phyloP scores from a whole-genome alignment of 169 alveolate genomes.

The Besnoitia besnoiti region DNA sequence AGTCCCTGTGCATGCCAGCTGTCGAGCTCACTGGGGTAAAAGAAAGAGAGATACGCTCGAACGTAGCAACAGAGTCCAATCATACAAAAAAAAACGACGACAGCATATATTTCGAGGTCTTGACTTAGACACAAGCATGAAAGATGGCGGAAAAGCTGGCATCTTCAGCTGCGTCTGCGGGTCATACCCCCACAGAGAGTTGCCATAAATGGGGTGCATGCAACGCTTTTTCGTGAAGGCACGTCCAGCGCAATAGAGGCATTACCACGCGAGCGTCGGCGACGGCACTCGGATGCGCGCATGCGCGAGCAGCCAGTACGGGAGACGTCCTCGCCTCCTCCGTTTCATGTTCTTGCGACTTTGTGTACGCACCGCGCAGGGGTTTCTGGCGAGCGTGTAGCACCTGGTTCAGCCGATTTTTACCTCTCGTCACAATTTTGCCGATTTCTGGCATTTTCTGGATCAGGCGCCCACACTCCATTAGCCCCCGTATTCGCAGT shows the following conservation, averaged over 20 bases:
- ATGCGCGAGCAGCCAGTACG: neutral
- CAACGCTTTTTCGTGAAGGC: neutral
- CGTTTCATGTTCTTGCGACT: neutral
- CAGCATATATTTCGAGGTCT: neutral
- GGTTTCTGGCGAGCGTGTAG: neutral
- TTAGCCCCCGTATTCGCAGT: neutral
- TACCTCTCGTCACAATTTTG: neutral
- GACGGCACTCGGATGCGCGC: neutral
- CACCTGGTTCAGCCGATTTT: neutral
- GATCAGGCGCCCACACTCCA: conserved; percentile 5
- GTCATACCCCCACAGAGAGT: neutral
- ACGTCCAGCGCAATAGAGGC: no score
- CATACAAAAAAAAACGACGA: no score
- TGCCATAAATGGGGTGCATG: neutral
- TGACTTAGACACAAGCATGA: neutral
- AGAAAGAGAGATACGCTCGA: no score
- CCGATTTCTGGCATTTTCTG: neutral
- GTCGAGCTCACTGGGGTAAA: neutral
- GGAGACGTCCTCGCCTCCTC: neutral
- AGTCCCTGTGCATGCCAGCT: neutral
- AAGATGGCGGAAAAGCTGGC: neutral
- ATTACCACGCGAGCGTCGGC: neutral
- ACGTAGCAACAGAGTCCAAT: no score
- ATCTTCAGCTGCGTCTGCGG: neutral
- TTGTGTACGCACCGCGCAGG: neutral